phyloP scores from a whole-genome alignment of 306 rosid species.

The Casuarina equisetifolia region DNA sequence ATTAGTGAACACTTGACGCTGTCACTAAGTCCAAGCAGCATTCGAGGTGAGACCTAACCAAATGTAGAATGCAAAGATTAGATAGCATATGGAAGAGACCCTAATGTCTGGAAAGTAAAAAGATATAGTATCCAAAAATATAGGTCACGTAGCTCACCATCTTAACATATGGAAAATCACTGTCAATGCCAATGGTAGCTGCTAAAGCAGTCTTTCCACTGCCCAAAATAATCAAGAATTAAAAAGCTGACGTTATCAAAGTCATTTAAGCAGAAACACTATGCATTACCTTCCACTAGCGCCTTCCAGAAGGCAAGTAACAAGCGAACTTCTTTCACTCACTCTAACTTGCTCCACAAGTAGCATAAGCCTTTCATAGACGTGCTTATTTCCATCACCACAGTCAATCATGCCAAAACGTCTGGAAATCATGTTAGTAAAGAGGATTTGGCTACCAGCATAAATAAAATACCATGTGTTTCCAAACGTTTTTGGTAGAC shows the following conservation, averaged over 20 bases:
- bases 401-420: conserved; percentile 88
- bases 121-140: conserved; percentile 3
- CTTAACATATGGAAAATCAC: conserved; percentile 97
- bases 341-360: conserved; percentile 95
- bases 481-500: not conserved
- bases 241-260: conserved; percentile 25
- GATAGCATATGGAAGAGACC: not conserved
- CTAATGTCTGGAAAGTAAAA: conserved; percentile 21
- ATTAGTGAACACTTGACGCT: conserved; percentile 91
- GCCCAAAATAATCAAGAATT: conserved; percentile 38
- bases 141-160: conserved; percentile 58
- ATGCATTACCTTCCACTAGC: conserved; percentile 80
- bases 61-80: not conserved
- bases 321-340: conserved; percentile 90
- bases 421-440: conserved; percentile 45
- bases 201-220: conserved; percentile 97
- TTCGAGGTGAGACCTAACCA: conserved; percentile 76
- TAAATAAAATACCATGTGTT: not conserved
- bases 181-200: conserved; percentile 94
- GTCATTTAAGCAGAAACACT: conserved; percentile 17
- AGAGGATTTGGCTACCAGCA: not conserved
- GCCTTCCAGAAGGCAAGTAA: conserved; percentile 95
- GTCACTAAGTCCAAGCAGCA: conserved; percentile 96
- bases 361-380: conserved; percentile 77
- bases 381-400: conserved; percentile 81